Evolutionary conservation across 2,329 filamentous ascomycete species (phyloP), one percentile per base, ranked within the genome.

Genomic region (Ambrosiella cleistominuta): DNA sequence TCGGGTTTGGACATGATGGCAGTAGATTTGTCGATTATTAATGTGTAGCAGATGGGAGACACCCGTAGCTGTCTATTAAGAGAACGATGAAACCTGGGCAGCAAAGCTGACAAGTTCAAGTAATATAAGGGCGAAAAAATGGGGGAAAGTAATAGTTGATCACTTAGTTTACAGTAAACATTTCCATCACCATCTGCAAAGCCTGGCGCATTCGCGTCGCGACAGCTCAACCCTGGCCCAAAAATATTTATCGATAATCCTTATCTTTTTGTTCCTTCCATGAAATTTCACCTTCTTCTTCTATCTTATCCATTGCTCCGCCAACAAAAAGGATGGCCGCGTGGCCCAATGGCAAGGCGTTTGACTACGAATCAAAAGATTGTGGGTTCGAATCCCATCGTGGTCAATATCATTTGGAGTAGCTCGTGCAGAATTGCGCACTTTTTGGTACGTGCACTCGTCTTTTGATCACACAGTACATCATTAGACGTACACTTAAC

Each of bases 1-100:
- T 76, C 67, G 52, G 59, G 45, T 49, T 56, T 60, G 37, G 54
- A 54, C 59, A 60, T 60, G n/a, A 35, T 57, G 49, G 19, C n/a
- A n/a, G 40, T 42, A 44, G 44, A 27, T 39, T 8, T 36, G 27
- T 45, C 13, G 47, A 45, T 35, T 3, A 6, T 17, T 40, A 2
- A 15, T 40, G 3, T 42, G 36, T 27, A 13, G 19, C 7, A 2
- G 19, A 27, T 19, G 7, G 27, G 9, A 35, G 19, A 6, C 2
- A 42, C 39, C 6, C 39, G 39, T 42, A n/a, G 39, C n/a, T 11
- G 39, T 42, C 39, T 27, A 27, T 27, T 27, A 27, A 27, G 3
- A 27, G 27, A 27, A 27, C 27, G 27, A 27, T 27, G 27, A 27
- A 5, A 27, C 27, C 4, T 5, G 27, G 27, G 27, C 3, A 27